A percentile compares a stretch with the other conserved stretches of the same genome.
phyloP scores from a whole-genome alignment of 2,329 filamentous ascomycete species.

The Calycina herbarum region DNA sequence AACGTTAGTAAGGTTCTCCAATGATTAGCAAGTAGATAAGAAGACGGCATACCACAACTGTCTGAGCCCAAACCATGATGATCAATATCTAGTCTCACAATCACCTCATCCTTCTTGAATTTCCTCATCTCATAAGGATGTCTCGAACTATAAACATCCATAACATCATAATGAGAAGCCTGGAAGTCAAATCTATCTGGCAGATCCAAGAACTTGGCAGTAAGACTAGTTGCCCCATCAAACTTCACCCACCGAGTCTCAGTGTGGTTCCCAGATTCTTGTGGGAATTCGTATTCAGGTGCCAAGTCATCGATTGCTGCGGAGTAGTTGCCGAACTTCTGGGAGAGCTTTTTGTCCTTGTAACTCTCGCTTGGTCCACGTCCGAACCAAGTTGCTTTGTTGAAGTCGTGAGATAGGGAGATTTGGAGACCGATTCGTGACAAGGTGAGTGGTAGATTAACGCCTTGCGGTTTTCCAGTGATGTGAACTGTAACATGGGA shows the following conservation, averaged over 20 bases:
- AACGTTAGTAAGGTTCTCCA: not conserved
- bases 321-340: constrained; percentile 56
- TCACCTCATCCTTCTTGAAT: constrained; percentile 47
- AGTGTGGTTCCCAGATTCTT: constrained; percentile 66
- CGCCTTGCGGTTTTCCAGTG: constrained; percentile 47
- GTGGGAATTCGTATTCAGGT: constrained; percentile 64
- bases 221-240: constrained; percentile 13
- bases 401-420: constrained; percentile 47
- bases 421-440: constrained; percentile 64
- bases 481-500: constrained; percentile 50
- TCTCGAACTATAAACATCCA: constrained; percentile 55
- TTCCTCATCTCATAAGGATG: constrained; percentile 64
- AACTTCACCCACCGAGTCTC: constrained; percentile 57
- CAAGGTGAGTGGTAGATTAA: constrained; percentile 51
- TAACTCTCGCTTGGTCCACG: constrained; percentile 67
- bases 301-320: constrained; percentile 51
- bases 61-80: constrained; percentile 52
- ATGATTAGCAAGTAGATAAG: not conserved
- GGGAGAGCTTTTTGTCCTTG: constrained; percentile 62
- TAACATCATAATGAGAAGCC: constrained; percentile 52
- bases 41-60: constrained; percentile 43
- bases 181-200: constrained; percentile 46
- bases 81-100: constrained; percentile 43
- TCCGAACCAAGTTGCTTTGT: constrained; percentile 62
- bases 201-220: constrained; percentile 25